Evolutionary conservation across 306 rosid species (phyloP).

Genomic region (Sesbania bispinosa): DNA sequence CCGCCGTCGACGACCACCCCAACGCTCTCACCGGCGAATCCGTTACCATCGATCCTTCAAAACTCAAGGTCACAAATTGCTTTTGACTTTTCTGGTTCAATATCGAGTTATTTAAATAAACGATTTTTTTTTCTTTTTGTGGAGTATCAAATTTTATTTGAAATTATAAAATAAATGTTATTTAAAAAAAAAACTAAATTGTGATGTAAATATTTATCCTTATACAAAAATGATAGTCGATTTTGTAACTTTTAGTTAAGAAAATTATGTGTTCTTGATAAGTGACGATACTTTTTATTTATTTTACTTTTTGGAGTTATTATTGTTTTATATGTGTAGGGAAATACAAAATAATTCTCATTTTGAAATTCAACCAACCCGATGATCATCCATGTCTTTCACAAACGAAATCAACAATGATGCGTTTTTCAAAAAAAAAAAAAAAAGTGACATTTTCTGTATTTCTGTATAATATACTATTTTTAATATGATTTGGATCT

Average conservation of each 20-base stretch:
- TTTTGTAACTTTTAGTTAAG: not conserved
- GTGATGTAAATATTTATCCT: not conserved
- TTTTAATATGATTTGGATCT: no score
- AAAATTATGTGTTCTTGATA: not conserved
- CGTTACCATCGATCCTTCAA: conserved; percentile 50
- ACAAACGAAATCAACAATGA: no score
- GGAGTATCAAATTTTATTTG: not conserved
- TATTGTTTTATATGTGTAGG: not conserved
- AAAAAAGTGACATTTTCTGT: no score
- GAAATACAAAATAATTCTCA: not conserved
- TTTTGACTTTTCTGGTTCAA: not conserved
- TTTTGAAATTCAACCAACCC: not conserved
- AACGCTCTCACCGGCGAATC: not conserved
- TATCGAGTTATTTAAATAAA: not conserved
- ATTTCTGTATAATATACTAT: no score
- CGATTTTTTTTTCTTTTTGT: not conserved
- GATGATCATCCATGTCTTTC: not conserved
- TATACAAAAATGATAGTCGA: not conserved
- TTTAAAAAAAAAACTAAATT: not conserved
- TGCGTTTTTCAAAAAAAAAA: no score
- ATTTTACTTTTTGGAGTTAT: not conserved
- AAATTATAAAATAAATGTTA: not conserved
- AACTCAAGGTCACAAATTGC: conserved; percentile 47
- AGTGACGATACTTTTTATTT: not conserved
- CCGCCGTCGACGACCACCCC: conserved; percentile 36